Conservation (phyloP, 2,329 filamentous ascomycete genomes). For the Ceratocystis lukuohia region DNA sequence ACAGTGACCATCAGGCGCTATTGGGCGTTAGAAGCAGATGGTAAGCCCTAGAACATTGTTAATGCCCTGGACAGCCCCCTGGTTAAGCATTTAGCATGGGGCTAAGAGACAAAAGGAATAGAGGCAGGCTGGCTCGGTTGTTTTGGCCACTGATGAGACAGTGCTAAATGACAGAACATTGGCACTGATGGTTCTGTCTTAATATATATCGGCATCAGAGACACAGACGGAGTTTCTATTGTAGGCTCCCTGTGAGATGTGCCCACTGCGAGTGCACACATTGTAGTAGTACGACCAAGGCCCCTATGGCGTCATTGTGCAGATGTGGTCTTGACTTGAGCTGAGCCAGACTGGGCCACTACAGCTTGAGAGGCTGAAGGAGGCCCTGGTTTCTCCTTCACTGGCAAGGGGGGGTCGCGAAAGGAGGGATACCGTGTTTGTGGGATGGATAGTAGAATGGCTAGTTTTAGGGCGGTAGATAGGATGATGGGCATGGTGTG, state of each 20-base stretch:
- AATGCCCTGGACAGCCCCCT: neutral
- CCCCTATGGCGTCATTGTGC: neutral
- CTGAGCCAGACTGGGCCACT: too few relatives aligned
- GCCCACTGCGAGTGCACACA: neutral
- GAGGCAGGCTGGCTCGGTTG: neutral
- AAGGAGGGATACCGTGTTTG: too few relatives aligned
- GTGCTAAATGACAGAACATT: neutral
- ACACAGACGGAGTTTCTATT: too few relatives aligned
- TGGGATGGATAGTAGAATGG: too few relatives aligned
- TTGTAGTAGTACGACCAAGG: neutral
- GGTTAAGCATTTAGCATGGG: neutral
- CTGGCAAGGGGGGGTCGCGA: too few relatives aligned
- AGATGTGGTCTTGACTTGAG: neutral
- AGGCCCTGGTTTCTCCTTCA: too few relatives aligned
- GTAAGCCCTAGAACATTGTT: neutral
- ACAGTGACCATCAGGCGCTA: neutral
- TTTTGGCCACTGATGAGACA: neutral
- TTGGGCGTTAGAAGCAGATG: neutral
- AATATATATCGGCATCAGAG: too few relatives aligned
- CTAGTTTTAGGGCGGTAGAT: too few relatives aligned
- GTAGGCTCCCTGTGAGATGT: too few relatives aligned
- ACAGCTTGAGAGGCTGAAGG: too few relatives aligned
- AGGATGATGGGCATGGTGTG: too few relatives aligned
- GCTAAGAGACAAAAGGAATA: neutral
- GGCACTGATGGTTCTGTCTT: neutral